Conservation (phyloP, 495 filamentous ascomycete genomes). For the Neurospora hispaniola region DNA sequence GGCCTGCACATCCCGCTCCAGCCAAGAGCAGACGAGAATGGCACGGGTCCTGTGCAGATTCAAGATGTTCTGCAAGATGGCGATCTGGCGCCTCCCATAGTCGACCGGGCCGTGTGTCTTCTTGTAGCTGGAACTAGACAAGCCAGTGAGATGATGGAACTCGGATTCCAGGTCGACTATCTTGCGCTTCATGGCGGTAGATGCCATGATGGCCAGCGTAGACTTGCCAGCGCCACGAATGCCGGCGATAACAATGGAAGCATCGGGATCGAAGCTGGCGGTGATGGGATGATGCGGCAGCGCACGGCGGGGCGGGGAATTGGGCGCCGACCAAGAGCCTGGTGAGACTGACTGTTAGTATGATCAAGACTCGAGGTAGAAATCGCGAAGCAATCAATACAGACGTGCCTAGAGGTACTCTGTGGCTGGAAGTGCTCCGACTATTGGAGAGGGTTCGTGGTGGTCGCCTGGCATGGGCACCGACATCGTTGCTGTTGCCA, state of each 20-base stretch:
- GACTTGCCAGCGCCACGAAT: conserved; percentile 62
- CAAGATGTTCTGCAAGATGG: conserved; percentile 49
- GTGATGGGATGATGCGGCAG: neutral
- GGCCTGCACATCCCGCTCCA: conserved; percentile 44
- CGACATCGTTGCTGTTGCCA: neutral
- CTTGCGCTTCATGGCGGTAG: conserved; percentile 49
- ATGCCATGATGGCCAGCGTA: conserved; percentile 57
- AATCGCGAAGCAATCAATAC: neutral
- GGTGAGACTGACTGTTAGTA: neutral
- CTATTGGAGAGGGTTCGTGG: neutral
- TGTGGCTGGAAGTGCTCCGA: neutral
- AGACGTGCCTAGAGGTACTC: neutral
- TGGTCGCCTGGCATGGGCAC: neutral
- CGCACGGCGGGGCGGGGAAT: conserved; percentile 2
- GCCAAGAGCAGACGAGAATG: conserved; percentile 54
- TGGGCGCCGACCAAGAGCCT: conserved; percentile 7
- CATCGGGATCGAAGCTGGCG: conserved; percentile 39
- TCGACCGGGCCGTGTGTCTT: conserved; percentile 43
- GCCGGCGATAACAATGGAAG: conserved; percentile 59
- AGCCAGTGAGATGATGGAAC: conserved; percentile 49
- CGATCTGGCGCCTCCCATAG: conserved; percentile 45
- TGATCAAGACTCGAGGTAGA: neutral
- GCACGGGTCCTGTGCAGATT: conserved; percentile 46
- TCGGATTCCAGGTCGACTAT: conserved; percentile 53
- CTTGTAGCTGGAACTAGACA: conserved; percentile 47